Percentiles rank a stretch among this genome's conserved stretches.
Evolutionary conservation across 805 yeast species (phyloP).

Genomic region (Nakazawaea pomicola): DNA sequence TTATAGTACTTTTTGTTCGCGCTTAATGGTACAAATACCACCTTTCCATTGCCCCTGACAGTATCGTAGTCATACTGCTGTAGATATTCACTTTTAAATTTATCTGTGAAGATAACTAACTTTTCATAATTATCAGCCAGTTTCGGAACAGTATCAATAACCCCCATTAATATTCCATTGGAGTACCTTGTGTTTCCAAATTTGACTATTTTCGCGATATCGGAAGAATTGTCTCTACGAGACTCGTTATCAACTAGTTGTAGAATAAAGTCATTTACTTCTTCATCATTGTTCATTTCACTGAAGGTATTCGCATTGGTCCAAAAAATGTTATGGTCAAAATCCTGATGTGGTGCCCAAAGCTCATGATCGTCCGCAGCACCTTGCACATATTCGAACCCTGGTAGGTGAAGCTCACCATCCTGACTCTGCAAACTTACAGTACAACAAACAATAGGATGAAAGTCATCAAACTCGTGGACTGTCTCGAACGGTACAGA

Average conservation of each 20-base stretch:
- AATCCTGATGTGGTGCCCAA: conserved; percentile 51
- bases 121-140: neutral
- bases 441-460: conserved; percentile 50
- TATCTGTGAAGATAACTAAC: conserved; percentile 5
- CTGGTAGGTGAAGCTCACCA: conserved; percentile 42
- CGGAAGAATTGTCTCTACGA: neutral
- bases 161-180: neutral
- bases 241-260: neutral
- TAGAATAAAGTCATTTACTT: neutral
- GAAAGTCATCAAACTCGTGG: conserved; percentile 24
- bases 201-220: conserved; percentile 1
- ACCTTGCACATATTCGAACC: conserved; percentile 75
- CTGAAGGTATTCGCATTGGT: conserved; percentile 24
- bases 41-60: neutral
- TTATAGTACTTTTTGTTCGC: conserved; percentile 9
- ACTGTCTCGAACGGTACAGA: conserved; percentile 30
- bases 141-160: neutral
- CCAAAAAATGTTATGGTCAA: conserved; percentile 61
- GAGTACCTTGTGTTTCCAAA: neutral
- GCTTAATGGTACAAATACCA: conserved; percentile 3
- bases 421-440: conserved; percentile 61
- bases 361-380: conserved; percentile 93
- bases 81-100: conserved; percentile 1
- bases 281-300: neutral
- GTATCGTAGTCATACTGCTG: neutral